phyloP scores from a whole-genome alignment of 306 rosid species.

The Abrus precatorius region DNA sequence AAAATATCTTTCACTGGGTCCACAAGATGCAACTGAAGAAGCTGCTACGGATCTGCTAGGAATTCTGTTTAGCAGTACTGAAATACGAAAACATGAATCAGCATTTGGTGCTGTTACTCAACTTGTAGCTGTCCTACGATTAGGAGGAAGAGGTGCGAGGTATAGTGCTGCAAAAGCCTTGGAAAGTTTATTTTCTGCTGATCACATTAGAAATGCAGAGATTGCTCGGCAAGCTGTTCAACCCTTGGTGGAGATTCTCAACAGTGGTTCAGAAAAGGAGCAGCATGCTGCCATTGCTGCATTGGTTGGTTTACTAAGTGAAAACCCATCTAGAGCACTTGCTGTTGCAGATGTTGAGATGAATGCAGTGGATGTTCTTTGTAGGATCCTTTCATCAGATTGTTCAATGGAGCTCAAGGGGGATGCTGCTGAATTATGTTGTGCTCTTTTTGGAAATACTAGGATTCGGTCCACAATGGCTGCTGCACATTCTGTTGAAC shows the following conservation, averaged over 20 bases:
- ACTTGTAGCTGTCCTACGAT: conserved; percentile 97
- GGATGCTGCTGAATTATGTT: conserved; percentile 95
- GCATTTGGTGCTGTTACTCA: conserved; percentile 95
- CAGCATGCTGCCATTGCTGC: conserved; percentile 99
- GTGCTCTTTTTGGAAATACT: conserved; percentile 96
- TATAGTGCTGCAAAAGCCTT: conserved; percentile 97
- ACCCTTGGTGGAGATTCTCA: conserved; percentile 98
- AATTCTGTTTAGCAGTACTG: conserved; percentile 92
- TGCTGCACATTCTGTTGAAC: conserved; percentile 95
- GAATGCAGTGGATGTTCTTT: conserved; percentile 99
- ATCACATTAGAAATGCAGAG: conserved; percentile 96
- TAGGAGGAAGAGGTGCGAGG: conserved; percentile 97
- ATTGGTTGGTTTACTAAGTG: conserved; percentile 90
- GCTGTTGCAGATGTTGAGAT: conserved; percentile 99
- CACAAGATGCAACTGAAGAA: conserved; percentile 97
- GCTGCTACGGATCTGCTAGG: conserved; percentile 98
- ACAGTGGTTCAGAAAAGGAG: conserved; percentile 92
- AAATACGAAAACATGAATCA: conserved; percentile 90
- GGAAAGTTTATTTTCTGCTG: conserved; percentile 97
- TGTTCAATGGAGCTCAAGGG: conserved; percentile 94
- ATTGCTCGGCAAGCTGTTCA: conserved; percentile 94
- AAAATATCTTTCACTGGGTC: conserved; percentile 95
- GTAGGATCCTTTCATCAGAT: conserved; percentile 89
- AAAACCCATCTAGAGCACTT: conserved; percentile 95
- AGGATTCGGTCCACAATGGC: conserved; percentile 96